Evolutionary conservation across 352 stramenopile genomes (phyloP).

Genomic region (Phytopythium delawarense): DNA sequence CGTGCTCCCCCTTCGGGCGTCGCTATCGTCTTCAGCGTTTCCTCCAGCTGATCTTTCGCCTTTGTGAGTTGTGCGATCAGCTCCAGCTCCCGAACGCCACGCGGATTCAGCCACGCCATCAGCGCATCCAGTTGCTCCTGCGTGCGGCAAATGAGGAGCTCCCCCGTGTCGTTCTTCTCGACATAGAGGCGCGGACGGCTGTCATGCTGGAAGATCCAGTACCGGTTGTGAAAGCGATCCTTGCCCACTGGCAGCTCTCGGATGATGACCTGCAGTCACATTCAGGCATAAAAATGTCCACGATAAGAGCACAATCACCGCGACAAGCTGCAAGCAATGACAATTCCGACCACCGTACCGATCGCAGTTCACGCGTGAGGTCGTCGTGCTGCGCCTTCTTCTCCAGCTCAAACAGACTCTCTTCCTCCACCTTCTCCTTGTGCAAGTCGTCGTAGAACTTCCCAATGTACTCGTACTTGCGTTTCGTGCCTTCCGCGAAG

Average conservation of each 20-base stretch:
- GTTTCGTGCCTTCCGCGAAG: slow-evolving; percentile 57
- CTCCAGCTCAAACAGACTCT: slow-evolving; percentile 44
- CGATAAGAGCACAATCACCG: not conserved
- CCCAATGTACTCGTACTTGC: slow-evolving; percentile 54
- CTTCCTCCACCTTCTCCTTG: slow-evolving; percentile 42
- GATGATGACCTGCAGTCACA: slow-evolving; percentile 44
- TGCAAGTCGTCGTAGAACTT: slow-evolving; percentile 66
- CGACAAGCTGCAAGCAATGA: not conserved
- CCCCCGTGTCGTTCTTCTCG: slow-evolving; percentile 55
- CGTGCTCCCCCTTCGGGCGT: slow-evolving; percentile 6
- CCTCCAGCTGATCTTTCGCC: slow-evolving; percentile 37
- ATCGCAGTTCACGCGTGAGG: slow-evolving; percentile 33
- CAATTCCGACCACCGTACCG: slow-evolving; percentile 12
- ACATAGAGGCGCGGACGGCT: slow-evolving; percentile 58
- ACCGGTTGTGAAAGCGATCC: slow-evolving; percentile 76
- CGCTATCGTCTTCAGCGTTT: slow-evolving; percentile 18
- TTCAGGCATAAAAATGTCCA: not conserved
- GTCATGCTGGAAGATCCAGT: slow-evolving; percentile 77
- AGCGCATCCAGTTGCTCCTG: slow-evolving; percentile 38
- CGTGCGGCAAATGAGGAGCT: slow-evolving; percentile 47
- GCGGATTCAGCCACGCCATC: slow-evolving; percentile 71
- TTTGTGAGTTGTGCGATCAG: slow-evolving; percentile 51
- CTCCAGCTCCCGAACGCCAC: slow-evolving; percentile 61
- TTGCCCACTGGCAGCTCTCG: slow-evolving; percentile 61
- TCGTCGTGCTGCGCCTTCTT: slow-evolving; percentile 38